A percentile compares a stretch with the other conserved stretches of the same genome.
Conservation (phyloP, 2,329 filamentous ascomycete genomes). For the Talaromyces sp. region DNA sequence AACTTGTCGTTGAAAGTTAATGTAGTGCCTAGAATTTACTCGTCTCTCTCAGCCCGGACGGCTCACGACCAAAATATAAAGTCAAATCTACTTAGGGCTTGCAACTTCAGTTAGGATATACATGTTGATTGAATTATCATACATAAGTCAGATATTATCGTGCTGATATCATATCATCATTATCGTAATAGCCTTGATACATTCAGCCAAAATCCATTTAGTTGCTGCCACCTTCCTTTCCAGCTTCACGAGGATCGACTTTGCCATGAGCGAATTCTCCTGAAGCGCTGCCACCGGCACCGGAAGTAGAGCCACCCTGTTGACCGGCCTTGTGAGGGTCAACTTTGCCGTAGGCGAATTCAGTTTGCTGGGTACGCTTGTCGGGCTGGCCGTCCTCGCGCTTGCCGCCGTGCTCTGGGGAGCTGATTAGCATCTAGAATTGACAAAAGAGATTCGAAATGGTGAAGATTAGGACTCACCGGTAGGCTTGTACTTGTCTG, state of each 20-base stretch:
- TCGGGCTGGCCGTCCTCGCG: background rate
- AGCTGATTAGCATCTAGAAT: background rate
- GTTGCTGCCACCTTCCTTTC: background rate
- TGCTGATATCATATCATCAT: background rate
- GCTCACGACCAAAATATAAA: too few relatives aligned
- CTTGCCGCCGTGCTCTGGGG: background rate
- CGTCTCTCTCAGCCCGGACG: too few relatives aligned
- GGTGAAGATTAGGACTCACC: background rate
- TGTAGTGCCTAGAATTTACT: too few relatives aligned
- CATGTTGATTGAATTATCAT: background rate
- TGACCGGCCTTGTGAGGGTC: background rate
- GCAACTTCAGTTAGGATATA: background rate
- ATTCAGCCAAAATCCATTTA: background rate
- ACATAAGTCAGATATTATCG: background rate
- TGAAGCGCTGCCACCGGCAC: background rate
- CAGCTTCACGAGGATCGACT: background rate
- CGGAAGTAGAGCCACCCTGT: background rate
- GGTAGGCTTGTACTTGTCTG: conserved; percentile 4
- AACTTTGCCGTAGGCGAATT: conserved; percentile 1
- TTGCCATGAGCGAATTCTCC: background rate
- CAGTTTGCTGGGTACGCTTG: background rate
- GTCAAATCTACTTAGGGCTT: background rate
- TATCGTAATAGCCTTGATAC: background rate
- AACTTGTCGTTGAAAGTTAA: background rate
- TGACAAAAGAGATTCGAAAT: background rate